These are phyloP conservation scores for Tephrocybe sp. DNA, from an alignment of 768 basidiomycete species.

Conservation along the genomic window DNA sequence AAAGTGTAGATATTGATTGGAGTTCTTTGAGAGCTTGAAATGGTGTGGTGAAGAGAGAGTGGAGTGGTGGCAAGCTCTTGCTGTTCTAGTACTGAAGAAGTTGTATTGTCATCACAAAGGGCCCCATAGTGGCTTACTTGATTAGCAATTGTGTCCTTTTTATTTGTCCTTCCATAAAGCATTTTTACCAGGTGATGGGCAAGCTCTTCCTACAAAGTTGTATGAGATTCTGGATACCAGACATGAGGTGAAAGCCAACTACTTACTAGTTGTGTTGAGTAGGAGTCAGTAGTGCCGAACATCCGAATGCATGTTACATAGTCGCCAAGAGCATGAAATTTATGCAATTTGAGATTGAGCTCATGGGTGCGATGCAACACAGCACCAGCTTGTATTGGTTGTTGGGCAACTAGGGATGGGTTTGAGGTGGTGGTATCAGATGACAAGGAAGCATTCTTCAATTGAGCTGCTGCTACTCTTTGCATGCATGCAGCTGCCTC, in stretches of 20 bases:
- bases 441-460: no score
- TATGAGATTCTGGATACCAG: neutral
- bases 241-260: neutral
- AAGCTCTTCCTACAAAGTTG: constrained; percentile 35
- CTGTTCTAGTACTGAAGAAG: no score
- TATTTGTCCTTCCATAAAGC: no score
- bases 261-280: constrained; percentile 40
- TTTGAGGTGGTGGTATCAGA: constrained; percentile 24
- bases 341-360: constrained; percentile 34
- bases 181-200: no score
- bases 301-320: constrained; percentile 27
- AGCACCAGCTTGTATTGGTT: neutral
- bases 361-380: constrained; percentile 9
- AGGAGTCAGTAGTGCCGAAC: constrained; percentile 38
- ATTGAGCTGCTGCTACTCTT: no score
- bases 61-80: no score
- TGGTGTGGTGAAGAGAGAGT: constrained; percentile 16
- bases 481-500: no score
- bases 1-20: constrained; percentile 20
- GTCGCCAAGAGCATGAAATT: constrained; percentile 39
- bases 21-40: constrained; percentile 18
- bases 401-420: constrained; percentile 18
- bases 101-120: no score
- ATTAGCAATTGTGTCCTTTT: no score
- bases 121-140: no score